These are phyloP conservation scores for Pezicula radicicola DNA, from an alignment of 2,329 filamentous ascomycete genomes.

Conservation along the genomic window DNA sequence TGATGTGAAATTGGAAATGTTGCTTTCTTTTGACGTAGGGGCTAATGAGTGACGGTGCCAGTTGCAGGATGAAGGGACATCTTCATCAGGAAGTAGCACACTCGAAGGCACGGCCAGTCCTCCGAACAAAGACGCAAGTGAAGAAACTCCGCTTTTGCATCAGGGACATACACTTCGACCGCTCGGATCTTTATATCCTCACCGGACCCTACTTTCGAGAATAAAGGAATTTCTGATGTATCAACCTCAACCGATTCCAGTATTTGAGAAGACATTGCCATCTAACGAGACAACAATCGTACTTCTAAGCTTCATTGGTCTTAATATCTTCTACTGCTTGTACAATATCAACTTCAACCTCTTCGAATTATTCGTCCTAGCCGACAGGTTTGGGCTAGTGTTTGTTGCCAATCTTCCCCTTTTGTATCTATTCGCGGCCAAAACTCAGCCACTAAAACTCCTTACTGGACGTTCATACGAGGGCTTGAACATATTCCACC, in stretches of 20 bases:
- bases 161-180: neutral
- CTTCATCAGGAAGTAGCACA: slow-evolving; percentile 22
- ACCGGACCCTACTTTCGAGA: slow-evolving; percentile 8
- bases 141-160: slow-evolving; percentile 21
- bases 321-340: slow-evolving; percentile 58
- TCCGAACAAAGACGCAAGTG: slow-evolving; percentile 10
- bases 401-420: slow-evolving; percentile 48
- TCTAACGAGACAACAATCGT: slow-evolving; percentile 53
- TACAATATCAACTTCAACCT: slow-evolving; percentile 45
- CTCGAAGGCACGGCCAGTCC: slow-evolving; percentile 13
- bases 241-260: slow-evolving; percentile 54
- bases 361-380: slow-evolving; percentile 51
- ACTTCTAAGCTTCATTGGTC: slow-evolving; percentile 44
- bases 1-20: too few species aligned
- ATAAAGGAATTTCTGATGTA: slow-evolving; percentile 41
- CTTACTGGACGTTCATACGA: slow-evolving; percentile 66
- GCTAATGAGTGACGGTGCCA: neutral
- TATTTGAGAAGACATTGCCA: slow-evolving; percentile 54
- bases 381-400: slow-evolving; percentile 25
- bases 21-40: too few species aligned
- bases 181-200: neutral
- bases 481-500: slow-evolving; percentile 62
- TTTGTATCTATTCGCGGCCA: slow-evolving; percentile 62
- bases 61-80: slow-evolving; percentile 6
- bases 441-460: slow-evolving; percentile 60